Base-by-base conservation (phyloP, 306 rosid species). In the Canavalia ensiformis region DNA sequence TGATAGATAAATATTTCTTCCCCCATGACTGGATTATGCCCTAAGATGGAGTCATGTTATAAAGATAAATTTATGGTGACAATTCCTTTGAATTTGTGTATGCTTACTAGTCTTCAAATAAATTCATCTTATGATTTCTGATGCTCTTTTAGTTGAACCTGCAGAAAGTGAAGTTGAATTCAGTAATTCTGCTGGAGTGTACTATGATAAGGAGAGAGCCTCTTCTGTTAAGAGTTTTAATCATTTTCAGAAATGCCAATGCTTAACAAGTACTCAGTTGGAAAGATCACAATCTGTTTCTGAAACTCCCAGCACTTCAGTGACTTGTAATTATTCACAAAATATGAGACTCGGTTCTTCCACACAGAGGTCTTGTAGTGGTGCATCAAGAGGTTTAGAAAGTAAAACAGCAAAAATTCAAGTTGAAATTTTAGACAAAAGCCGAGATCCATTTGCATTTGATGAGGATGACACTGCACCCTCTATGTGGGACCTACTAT, bases 401-500 rank as follows among this genome's bases (percentile, higher is more conserved):
- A 44, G 85, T 66, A 85, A 89, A 62, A 71, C 74, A 35, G 72
- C 81, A 37, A 56, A 55, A 12, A 59, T 81, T 66, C 84, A 80
- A 67, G 37, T 79, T 82, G 83, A 69, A 74, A 79, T 82, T 76
- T 81, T 82, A 79, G 93, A 89, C 76, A 92, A 90, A 60, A 84
- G 82, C 66, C 89, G 78, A 73, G 99, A 93, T 86, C 99, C 99
- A 34, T 95, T 91, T 89, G 99, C 99, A 44, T 95, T 95, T 89
- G 99, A 95, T 75, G 99, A 96, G 83, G 90, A 84, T 81, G 99
- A 96, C 55, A 42, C 77, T 83, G 83, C 68, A 81, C 99, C 93
- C 79, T 91, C 99, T 59, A 91, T 93, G 84, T 96, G 98, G 99
- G 99, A 96, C 85, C 49, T 88, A 60, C 84, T 92, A 75, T 92